A percentile compares a stretch with the other conserved stretches of the same genome.
Evolutionary conservation across 2,329 filamentous ascomycete genomes (phyloP).

Genomic region (Pseudogymnoascus destructans): DNA sequence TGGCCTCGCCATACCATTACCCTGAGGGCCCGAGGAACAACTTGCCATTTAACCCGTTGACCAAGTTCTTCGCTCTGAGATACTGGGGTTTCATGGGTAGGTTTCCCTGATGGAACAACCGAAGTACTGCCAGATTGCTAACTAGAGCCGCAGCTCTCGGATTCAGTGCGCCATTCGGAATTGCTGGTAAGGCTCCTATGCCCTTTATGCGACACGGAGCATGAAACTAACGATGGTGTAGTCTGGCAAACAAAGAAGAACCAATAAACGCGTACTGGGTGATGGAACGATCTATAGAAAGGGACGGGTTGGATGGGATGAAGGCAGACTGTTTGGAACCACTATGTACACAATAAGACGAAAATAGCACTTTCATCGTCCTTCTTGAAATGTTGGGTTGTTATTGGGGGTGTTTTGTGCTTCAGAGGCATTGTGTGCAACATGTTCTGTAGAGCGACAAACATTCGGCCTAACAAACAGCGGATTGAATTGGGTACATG

Average conservation of each 20-base stretch:
- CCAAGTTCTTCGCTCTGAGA: constrained; percentile 66
- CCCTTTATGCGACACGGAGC: neutral
- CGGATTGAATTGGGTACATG: neutral
- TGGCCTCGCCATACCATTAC: constrained; percentile 94
- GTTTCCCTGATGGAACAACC: constrained; percentile 20
- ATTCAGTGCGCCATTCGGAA: constrained; percentile 49
- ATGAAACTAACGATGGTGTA: neutral
- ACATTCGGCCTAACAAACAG: neutral
- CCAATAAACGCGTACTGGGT: constrained; percentile 15
- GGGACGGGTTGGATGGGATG: constrained; percentile 5
- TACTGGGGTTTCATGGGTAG: constrained; percentile 73
- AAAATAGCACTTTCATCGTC: constrained; percentile 5
- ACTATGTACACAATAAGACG: constrained; percentile 8
- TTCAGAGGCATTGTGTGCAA: neutral
- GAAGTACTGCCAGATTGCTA: constrained; percentile 14
- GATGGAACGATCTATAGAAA: neutral
- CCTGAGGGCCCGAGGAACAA: constrained; percentile 90
- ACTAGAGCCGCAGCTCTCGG: constrained; percentile 29
- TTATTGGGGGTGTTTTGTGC: neutral
- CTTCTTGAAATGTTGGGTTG: neutral
- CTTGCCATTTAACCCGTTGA: constrained; percentile 93
- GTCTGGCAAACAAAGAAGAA: constrained; percentile 31
- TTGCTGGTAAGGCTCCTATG: constrained; percentile 40
- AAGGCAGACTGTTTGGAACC: constrained; percentile 6
- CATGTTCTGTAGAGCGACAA: neutral